A percentile compares a stretch with the other conserved stretches of the same genome.
Conservation (phyloP, 202 grass and related monocot genomes). For the Hordeum pubiflorum region DNA sequence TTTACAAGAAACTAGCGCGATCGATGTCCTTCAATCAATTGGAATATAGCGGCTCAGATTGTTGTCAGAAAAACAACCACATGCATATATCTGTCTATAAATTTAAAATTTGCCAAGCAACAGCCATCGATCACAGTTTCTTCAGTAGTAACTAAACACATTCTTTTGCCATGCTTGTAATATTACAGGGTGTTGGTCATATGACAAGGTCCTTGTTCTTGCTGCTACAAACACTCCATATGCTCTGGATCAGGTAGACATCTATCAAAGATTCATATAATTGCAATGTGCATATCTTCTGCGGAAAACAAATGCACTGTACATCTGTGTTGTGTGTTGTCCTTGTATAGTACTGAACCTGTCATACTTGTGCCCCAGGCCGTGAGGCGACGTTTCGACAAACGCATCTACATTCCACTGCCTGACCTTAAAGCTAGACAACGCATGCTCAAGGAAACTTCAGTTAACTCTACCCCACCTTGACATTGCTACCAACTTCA, state of each 20-base stretch:
- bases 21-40: background rate
- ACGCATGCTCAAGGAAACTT: conserved; percentile 59
- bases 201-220: conserved; percentile 94
- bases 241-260: conserved; percentile 77
- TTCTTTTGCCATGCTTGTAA: background rate
- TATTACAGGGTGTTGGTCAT: conserved; percentile 79
- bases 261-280: background rate
- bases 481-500: background rate
- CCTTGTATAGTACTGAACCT: background rate
- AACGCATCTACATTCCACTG: conserved; percentile 88
- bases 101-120: background rate
- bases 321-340: background rate
- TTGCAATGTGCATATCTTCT: background rate
- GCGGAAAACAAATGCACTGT: background rate
- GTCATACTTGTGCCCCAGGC: conserved; percentile 40
- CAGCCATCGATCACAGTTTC: background rate
- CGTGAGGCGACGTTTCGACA: conserved; percentile 73
- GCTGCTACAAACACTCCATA: conserved; percentile 94
- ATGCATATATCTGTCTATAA: background rate
- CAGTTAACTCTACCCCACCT: background rate
- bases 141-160: background rate
- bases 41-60: background rate
- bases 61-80: background rate
- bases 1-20: background rate
- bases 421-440: conserved; percentile 82